Conservation (phyloP, 2,329 filamentous ascomycete species). For the Fusarium lateritium region DNA sequence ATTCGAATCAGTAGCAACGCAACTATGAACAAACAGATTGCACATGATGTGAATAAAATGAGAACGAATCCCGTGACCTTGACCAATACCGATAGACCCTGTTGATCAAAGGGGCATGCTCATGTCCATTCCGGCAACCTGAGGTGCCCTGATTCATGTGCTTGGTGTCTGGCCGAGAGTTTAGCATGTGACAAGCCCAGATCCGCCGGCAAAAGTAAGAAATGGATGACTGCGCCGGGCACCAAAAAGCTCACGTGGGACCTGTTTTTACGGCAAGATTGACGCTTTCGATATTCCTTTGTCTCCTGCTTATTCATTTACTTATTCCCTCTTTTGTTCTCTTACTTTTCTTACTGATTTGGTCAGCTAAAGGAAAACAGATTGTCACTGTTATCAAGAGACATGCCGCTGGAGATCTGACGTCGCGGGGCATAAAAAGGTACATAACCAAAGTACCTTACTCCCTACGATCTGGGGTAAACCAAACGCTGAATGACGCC, state of each 20-base stretch:
- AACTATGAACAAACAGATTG: no score
- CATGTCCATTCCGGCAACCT: slow-evolving; percentile 19
- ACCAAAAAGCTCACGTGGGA: slow-evolving; percentile 45
- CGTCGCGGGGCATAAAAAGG: slow-evolving; percentile 39
- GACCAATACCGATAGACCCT: slow-evolving; percentile 15
- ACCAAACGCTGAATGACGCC: slow-evolving; percentile 50
- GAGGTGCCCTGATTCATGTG: slow-evolving; percentile 35
- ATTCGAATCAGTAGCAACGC: no score
- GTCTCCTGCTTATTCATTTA: slow-evolving; percentile 1
- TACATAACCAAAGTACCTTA: slow-evolving; percentile 1
- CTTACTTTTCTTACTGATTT: slow-evolving; percentile 1
- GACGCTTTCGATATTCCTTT: slow-evolving; percentile 8
- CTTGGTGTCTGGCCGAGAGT: slow-evolving; percentile 23
- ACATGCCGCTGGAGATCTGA: slow-evolving; percentile 35
- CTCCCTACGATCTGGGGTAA: slow-evolving; percentile 36
- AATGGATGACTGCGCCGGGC: slow-evolving; percentile 40
- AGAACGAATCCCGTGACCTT: slow-evolving; percentile 1
- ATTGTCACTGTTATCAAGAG: slow-evolving; percentile 3
- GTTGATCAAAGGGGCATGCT: slow-evolving; percentile 10
- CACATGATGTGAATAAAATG: background rate
- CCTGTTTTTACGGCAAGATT: slow-evolving; percentile 6
- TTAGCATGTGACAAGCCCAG: slow-evolving; percentile 47
- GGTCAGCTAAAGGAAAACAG: slow-evolving; percentile 1
- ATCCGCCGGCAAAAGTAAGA: slow-evolving; percentile 29
- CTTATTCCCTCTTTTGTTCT: background rate